Evolutionary conservation across 192 early-diverging fungal genomes (phyloP).

Genomic region (Coemansia sp.): DNA sequence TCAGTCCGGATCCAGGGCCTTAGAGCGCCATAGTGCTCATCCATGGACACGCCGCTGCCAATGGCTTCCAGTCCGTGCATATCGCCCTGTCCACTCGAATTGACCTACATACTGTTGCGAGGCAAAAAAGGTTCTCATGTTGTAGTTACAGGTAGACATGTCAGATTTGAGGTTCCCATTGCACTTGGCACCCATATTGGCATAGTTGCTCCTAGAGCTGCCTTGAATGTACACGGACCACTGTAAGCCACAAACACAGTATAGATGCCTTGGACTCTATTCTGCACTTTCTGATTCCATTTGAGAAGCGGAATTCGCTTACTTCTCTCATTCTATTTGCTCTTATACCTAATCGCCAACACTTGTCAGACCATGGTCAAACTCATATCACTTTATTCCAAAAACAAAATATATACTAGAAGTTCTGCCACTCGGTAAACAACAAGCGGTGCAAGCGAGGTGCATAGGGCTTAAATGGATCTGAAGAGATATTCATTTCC

Average conservation of each 20-base stretch:
- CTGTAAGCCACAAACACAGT: conserved; percentile 13
- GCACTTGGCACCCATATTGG: background rate
- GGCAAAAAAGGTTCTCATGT: conserved; percentile 15
- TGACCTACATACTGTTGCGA: conserved; percentile 1
- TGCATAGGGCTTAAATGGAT: too few relatives aligned
- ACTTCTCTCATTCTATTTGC: too few relatives aligned
- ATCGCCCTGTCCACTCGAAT: background rate
- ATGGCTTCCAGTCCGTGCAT: background rate
- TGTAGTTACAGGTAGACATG: conserved; percentile 9
- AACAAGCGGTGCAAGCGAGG: too few relatives aligned
- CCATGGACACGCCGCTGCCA: background rate
- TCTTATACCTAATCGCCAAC: too few relatives aligned
- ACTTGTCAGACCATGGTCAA: too few relatives aligned
- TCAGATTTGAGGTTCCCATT: background rate
- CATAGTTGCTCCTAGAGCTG: background rate
- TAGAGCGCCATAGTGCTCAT: conserved; percentile 20
- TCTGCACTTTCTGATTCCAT: background rate
- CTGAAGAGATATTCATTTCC: too few relatives aligned
- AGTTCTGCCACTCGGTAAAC: too few relatives aligned
- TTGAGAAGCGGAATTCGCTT: background rate
- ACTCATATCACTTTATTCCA: too few relatives aligned
- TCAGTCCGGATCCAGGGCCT: too few relatives aligned
- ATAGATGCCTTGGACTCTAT: conserved; percentile 15
- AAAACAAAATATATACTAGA: too few relatives aligned
- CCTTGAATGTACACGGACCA: background rate